A percentile compares a stretch with the other conserved stretches of the same genome.
phyloP scores from a whole-genome alignment of 2,329 filamentous ascomycete species.

The Clonostachys rosea region DNA sequence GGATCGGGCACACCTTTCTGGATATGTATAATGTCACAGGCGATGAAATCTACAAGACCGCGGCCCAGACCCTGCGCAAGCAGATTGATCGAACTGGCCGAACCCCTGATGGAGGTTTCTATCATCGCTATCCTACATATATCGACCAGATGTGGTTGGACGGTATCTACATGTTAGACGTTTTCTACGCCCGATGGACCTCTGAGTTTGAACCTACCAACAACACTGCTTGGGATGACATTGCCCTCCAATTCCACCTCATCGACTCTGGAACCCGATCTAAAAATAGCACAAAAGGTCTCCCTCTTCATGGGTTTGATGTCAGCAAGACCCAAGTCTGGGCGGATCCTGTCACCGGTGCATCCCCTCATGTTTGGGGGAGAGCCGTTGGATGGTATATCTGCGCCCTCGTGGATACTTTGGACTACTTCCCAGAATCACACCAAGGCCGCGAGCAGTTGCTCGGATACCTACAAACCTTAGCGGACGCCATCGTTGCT shows the following conservation, averaged over 20 bases:
- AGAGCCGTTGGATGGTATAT: slow-evolving; percentile 50
- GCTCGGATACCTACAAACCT: slow-evolving; percentile 27
- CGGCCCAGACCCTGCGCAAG: slow-evolving; percentile 36
- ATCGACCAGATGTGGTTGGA: slow-evolving; percentile 55
- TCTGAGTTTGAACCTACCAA: slow-evolving; percentile 27
- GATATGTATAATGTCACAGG: slow-evolving; percentile 41
- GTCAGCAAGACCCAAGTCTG: slow-evolving; percentile 39
- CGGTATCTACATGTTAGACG: slow-evolving; percentile 45
- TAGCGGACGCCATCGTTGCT: slow-evolving; percentile 32
- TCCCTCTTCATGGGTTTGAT: slow-evolving; percentile 52
- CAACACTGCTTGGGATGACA: slow-evolving; percentile 35
- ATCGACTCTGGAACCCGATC: slow-evolving; percentile 35
- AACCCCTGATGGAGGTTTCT: slow-evolving; percentile 47
- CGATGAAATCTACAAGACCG: slow-evolving; percentile 40
- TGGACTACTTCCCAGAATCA: slow-evolving; percentile 34
- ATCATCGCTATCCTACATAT: slow-evolving; percentile 41
- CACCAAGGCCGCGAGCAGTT: slow-evolving; percentile 29
- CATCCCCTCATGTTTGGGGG: slow-evolving; percentile 48
- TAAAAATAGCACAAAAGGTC: slow-evolving; percentile 25
- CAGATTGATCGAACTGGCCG: slow-evolving; percentile 43
- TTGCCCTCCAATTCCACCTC: slow-evolving; percentile 37
- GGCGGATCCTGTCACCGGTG: slow-evolving; percentile 44
- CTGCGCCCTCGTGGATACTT: slow-evolving; percentile 42
- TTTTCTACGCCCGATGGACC: slow-evolving; percentile 35
- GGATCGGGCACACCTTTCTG: slow-evolving; percentile 46